These are phyloP conservation scores for Rhodotorula sp. DNA, from an alignment of 1,284 basidiomycete species.

Conservation along the genomic window DNA sequence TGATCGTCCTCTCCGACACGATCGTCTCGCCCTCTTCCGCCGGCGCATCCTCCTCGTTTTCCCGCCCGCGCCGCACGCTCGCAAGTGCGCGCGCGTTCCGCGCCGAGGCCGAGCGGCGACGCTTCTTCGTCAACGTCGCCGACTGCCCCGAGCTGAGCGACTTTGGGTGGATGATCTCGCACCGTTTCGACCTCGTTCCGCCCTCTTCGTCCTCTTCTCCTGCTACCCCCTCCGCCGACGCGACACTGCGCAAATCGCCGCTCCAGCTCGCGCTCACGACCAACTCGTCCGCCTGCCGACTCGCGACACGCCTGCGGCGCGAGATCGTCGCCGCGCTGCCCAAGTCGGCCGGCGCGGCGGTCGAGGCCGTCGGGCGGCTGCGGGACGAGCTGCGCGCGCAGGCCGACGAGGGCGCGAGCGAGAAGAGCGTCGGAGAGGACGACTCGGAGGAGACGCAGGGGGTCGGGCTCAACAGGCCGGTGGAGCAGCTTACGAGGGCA, in stretches of 20 bases:
- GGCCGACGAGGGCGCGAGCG: conserved; percentile 16
- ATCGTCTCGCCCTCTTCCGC: conserved; percentile 17
- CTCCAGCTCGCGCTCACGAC: conserved; percentile 88
- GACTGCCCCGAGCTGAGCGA: conserved; percentile 86
- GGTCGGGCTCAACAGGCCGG: conserved; percentile 73
- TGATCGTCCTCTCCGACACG: conserved; percentile 40
- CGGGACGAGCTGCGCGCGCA: conserved; percentile 34
- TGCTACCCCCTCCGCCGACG: not conserved
- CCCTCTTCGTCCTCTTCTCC: conserved; percentile 19
- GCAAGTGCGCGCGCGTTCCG: conserved; percentile 53
- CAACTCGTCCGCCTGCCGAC: conserved; percentile 85
- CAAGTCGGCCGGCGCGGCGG: conserved; percentile 72
- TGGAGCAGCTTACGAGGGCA: conserved; percentile 59
- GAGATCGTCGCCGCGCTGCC: conserved; percentile 79
- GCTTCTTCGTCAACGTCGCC: conserved; percentile 80
- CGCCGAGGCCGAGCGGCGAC: conserved; percentile 58
- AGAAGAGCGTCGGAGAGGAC: not conserved
- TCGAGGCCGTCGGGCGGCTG: conserved; percentile 49
- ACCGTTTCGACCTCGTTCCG: conserved; percentile 65
- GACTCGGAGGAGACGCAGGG: conserved; percentile 58
- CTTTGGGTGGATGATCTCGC: conserved; percentile 82
- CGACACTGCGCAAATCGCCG: conserved; percentile 50
- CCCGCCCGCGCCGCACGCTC: not conserved
- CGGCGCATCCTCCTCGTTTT: not conserved
- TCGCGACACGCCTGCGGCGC: conserved; percentile 75